Base-by-base conservation (phyloP, 371 early-diverging fungal species). In the Mycotypha africana region DNA sequence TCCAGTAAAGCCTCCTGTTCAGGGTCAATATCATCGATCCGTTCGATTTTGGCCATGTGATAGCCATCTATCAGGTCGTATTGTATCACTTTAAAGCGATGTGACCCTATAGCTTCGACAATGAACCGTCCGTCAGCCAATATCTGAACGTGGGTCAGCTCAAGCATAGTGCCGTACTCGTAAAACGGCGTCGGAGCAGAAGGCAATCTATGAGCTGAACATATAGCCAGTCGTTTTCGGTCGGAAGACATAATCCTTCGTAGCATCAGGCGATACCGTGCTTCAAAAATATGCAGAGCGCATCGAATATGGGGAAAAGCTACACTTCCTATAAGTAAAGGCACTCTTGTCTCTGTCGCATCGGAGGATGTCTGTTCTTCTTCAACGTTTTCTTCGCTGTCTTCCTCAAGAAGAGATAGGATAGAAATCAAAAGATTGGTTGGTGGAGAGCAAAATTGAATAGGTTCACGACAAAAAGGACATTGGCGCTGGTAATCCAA, bases 281-380 rank as follows among this genome's bases (percentile, higher is more conserved):
- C 80, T 47, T 84, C 85, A 55, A 79, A 84, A 15, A 86, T 56
- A 49, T 82, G 74, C 32, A 86, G 66, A 25, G 67, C 79, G 48
- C 79, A 78, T 4, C 77, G 79, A 54, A 76, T 69, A 14, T 71
- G 70, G 12, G 87, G 87, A 20, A 82, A 76, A 3, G 78, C 72
- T 16, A 89, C 56, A 1, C 77, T 62, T 49, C 81, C 80, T 32
- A 81, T 56, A 40, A 89, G 78, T 3, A 89, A 57, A 0, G 89
- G 89, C 2, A 61, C 55, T 1, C 45, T n/a, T n/a, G n/a, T n/a
- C n/a, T n/a, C n/a, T n/a, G n/a, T n/a, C n/a, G n/a, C n/a, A n/a
- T n/a, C n/a, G n/a, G n/a, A n/a, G n/a, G n/a, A n/a, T n/a, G n/a
- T n/a, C n/a, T n/a, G n/a, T n/a, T n/a, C 40, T 31, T 51, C 52